phyloP scores from a whole-genome alignment of 148 eudicot genomes.

The Rhododendron williamsianum region DNA sequence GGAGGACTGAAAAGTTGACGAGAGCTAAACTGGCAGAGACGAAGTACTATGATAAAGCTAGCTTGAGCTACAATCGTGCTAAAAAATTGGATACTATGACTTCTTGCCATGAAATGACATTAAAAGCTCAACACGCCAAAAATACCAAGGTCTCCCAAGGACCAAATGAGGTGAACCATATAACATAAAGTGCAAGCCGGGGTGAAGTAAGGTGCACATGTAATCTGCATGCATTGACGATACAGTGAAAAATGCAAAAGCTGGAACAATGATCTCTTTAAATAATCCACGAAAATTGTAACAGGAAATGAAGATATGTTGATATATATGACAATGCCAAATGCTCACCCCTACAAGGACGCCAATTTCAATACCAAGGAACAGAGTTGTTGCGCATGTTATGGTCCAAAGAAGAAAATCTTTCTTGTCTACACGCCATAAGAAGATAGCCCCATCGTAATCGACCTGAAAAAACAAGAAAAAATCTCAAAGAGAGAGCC shows the following conservation, averaged over 20 bases:
- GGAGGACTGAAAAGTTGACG: background rate
- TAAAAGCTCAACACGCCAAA: background rate
- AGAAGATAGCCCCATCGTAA: conserved; percentile 75
- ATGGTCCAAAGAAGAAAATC: conserved; percentile 88
- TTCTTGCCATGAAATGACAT: background rate
- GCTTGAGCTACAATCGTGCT: background rate
- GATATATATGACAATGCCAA: background rate
- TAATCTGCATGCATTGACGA: background rate
- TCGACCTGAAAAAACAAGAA: conserved; percentile 63
- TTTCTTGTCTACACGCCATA: conserved; percentile 89
- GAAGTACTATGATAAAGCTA: background rate
- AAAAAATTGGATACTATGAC: background rate
- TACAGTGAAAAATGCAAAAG: background rate
- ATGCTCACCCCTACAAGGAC: conserved; percentile 90
- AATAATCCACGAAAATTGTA: background rate
- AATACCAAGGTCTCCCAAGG: background rate
- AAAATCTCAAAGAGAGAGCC: background rate
- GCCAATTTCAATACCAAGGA: conserved; percentile 94
- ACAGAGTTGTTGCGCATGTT: conserved; percentile 64
- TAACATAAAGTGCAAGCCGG: background rate
- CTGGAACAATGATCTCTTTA: background rate
- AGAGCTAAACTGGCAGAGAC: background rate
- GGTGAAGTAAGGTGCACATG: background rate
- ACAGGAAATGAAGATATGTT: background rate
- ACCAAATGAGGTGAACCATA: background rate